phyloP scores from a whole-genome alignment of 306 rosid species.

The Clitoria ternatea region DNA sequence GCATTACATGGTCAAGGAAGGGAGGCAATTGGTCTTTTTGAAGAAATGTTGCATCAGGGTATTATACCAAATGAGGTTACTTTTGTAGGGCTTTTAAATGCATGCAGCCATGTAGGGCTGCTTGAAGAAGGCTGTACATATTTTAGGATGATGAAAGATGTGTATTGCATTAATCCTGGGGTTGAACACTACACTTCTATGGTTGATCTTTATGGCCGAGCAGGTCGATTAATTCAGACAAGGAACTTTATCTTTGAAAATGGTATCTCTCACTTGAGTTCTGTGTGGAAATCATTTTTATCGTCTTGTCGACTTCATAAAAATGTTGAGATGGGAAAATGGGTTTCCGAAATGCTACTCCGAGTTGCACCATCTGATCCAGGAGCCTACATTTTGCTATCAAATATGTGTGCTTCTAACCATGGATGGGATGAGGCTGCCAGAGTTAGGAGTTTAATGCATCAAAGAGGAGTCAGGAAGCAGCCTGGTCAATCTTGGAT shows the following conservation, averaged over 20 bases:
- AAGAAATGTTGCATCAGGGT: conserved; percentile 55
- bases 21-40: conserved; percentile 54
- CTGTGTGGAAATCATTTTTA: conserved; percentile 72
- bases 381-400: conserved; percentile 59
- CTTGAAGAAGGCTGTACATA: conserved; percentile 63
- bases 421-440: conserved; percentile 77
- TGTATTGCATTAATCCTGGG: conserved; percentile 52
- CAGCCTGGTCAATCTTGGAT: conserved; percentile 87
- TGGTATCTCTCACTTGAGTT: conserved; percentile 51
- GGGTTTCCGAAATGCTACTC: conserved; percentile 59
- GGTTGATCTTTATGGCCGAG: conserved; percentile 92
- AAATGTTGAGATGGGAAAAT: conserved; percentile 64
- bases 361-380: conserved; percentile 63
- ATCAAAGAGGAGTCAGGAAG: conserved; percentile 62
- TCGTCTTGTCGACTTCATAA: conserved; percentile 72
- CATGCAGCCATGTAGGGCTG: conserved; percentile 86
- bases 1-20: conserved; percentile 72
- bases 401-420: conserved; percentile 60
- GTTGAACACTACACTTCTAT: conserved; percentile 77
- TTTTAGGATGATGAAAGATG: conserved; percentile 76
- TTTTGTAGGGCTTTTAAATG: conserved; percentile 69
- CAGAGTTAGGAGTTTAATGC: conserved; percentile 59
- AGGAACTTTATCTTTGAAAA: conserved; percentile 57
- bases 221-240: conserved; percentile 60
- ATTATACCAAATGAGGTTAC: conserved; percentile 73